phyloP scores from a whole-genome alignment of 116 monocot species.

The Thalassia testudinum region DNA sequence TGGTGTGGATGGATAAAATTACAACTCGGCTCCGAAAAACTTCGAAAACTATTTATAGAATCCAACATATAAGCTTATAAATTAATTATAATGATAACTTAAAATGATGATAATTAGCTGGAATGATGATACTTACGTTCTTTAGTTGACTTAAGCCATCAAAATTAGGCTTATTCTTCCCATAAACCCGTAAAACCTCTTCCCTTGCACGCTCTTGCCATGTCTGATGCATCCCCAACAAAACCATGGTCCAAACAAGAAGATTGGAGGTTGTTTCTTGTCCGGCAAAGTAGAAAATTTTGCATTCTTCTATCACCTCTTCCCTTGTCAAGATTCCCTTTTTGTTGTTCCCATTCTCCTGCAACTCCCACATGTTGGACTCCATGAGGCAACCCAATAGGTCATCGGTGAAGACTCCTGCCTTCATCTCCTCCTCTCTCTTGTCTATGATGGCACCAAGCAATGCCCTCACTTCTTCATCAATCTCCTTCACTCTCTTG shows the following conservation, averaged over 20 bases:
- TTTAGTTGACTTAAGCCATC: slow-evolving; percentile 40
- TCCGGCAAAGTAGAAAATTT: slow-evolving; percentile 61
- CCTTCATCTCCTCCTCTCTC: slow-evolving; percentile 14
- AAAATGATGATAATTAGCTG: background rate
- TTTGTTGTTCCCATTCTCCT: slow-evolving; percentile 1
- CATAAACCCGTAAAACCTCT: slow-evolving; percentile 30
- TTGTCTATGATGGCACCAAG: slow-evolving; percentile 19
- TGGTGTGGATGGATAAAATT: too few species aligned
- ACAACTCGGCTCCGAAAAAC: background rate
- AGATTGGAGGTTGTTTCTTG: slow-evolving; percentile 39
- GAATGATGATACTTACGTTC: slow-evolving; percentile 20
- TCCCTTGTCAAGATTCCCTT: slow-evolving; percentile 17
- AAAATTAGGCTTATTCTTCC: slow-evolving; percentile 22
- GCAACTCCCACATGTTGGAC: slow-evolving; percentile 14
- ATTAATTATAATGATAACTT: too few species aligned
- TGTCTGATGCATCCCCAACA: slow-evolving; percentile 25
- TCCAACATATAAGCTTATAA: background rate
- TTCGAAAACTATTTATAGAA: background rate
- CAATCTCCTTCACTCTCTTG: slow-evolving; percentile 15
- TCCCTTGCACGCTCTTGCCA: slow-evolving; percentile 48
- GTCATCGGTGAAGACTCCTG: slow-evolving; percentile 13
- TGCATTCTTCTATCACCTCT: slow-evolving; percentile 51
- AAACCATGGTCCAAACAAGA: slow-evolving; percentile 44
- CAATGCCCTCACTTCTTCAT: slow-evolving; percentile 11
- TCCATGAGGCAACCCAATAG: slow-evolving; percentile 37